These are phyloP conservation scores for Hypomontagnella monticulosa DNA, from an alignment of 495 filamentous ascomycete species.

Conservation along the genomic window DNA sequence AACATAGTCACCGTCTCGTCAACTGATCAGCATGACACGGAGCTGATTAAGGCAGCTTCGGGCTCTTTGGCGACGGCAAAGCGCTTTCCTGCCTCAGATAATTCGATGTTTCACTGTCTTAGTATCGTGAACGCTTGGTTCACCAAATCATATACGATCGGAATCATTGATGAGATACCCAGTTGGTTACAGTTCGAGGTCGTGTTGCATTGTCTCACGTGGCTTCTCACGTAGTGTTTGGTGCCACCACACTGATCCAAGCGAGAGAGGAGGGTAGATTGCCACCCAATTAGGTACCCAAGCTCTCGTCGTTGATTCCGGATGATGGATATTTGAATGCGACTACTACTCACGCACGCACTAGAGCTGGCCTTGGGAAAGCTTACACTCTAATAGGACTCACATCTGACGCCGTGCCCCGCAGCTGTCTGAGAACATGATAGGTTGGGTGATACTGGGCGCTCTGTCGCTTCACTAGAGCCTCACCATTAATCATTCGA, in stretches of 20 bases:
- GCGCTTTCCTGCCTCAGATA: too few relatives aligned
- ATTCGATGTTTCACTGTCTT: neutral
- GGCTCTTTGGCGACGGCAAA: neutral
- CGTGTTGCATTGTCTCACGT: slow-evolving; percentile 31
- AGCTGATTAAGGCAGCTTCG: neutral
- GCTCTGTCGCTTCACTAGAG: slow-evolving; percentile 6
- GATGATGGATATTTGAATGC: slow-evolving; percentile 1
- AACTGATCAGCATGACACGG: slow-evolving; percentile 12
- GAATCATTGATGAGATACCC: neutral
- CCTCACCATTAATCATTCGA: slow-evolving; percentile 16
- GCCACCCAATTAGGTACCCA: slow-evolving; percentile 33
- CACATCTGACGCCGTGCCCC: slow-evolving; percentile 13
- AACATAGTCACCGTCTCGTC: slow-evolving; percentile 1
- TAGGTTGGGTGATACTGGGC: slow-evolving; percentile 4
- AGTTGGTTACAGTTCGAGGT: slow-evolving; percentile 21
- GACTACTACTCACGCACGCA: slow-evolving; percentile 3
- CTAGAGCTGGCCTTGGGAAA: slow-evolving; percentile 6
- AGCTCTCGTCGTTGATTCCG: neutral
- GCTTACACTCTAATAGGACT: slow-evolving; percentile 18
- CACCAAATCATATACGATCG: slow-evolving; percentile 19
- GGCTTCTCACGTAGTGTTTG: slow-evolving; percentile 32
- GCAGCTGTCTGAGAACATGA: slow-evolving; percentile 19
- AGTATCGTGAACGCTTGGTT: neutral
- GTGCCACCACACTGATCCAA: slow-evolving; percentile 32
- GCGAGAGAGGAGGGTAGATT: slow-evolving; percentile 17